phyloP scores from a whole-genome alignment of 495 filamentous ascomycete genomes.

The Chaetomium tenue region DNA sequence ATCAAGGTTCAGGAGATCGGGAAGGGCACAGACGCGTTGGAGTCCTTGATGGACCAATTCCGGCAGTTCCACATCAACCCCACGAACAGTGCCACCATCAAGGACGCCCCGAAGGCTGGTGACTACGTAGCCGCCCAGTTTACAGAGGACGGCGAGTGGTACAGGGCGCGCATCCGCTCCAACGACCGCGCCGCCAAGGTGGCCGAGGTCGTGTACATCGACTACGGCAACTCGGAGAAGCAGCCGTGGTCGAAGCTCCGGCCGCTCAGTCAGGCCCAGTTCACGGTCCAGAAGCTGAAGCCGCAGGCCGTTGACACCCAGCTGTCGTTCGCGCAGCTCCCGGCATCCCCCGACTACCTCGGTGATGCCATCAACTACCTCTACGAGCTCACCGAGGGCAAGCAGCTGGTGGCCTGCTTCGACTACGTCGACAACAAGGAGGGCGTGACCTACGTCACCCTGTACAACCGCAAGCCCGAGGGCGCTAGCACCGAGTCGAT shows the following conservation, averaged over 20 bases:
- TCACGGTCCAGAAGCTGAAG: constrained; percentile 73
- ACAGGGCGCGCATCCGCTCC: constrained; percentile 83
- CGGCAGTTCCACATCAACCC: constrained; percentile 76
- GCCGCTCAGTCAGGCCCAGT: constrained; percentile 72
- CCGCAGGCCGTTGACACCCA: constrained; percentile 84
- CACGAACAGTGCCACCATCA: constrained; percentile 66
- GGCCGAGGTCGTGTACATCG: constrained; percentile 88
- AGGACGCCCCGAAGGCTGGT: constrained; percentile 81
- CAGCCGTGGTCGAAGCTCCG: constrained; percentile 80
- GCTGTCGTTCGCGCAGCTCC: constrained; percentile 87
- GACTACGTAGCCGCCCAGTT: constrained; percentile 89
- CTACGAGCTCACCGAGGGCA: constrained; percentile 61
- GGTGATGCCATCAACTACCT: constrained; percentile 72
- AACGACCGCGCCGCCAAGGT: constrained; percentile 87
- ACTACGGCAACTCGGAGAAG: constrained; percentile 92
- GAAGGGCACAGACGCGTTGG: constrained; percentile 74
- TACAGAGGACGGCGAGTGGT: constrained; percentile 85
- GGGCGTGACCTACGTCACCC: constrained; percentile 75
- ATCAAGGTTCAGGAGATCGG: constrained; percentile 89
- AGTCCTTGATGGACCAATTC: constrained; percentile 84
- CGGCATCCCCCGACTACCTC: constrained; percentile 72
- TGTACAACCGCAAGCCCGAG: constrained; percentile 74
- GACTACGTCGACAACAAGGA: constrained; percentile 73
- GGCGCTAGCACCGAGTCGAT: constrained; percentile 59
- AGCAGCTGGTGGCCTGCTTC: constrained; percentile 82